phyloP scores from a whole-genome alignment of 2,329 filamentous ascomycete genomes.

The Aspergillus neoniger region DNA sequence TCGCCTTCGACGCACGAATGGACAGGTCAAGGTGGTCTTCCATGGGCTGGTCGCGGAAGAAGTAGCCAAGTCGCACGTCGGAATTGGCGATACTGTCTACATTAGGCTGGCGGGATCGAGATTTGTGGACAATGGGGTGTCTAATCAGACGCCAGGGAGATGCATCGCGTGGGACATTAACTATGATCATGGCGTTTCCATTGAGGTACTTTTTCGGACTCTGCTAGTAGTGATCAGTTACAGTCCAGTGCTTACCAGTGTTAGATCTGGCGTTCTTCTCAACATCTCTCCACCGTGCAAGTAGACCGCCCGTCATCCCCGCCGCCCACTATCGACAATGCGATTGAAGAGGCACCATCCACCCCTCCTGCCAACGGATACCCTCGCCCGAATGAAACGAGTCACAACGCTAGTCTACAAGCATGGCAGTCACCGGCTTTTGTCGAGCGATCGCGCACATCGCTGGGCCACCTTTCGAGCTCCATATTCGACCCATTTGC shows the following conservation, averaged over 20 bases:
- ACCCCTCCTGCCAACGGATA: constrained; percentile 29
- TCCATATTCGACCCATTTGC: constrained; percentile 65
- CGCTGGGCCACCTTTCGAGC: constrained; percentile 68
- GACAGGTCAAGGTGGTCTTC: constrained; percentile 80
- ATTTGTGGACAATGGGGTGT: constrained; percentile 60
- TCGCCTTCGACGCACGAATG: constrained; percentile 71
- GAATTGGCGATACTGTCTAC: constrained; percentile 75
- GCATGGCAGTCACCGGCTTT: constrained; percentile 80
- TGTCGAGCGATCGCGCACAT: constrained; percentile 68
- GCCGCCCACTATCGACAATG: constrained; percentile 23
- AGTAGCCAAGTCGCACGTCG: constrained; percentile 66
- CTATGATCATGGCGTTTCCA: constrained; percentile 41
- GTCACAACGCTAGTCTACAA: constrained; percentile 40
- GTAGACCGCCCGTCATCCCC: constrained; percentile 51
- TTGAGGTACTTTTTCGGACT: constrained; percentile 33
- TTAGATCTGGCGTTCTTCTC: constrained; percentile 31
- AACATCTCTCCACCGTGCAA: constrained; percentile 44
- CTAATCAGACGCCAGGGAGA: constrained; percentile 56
- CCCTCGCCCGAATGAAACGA: constrained; percentile 11
- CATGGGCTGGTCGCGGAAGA: constrained; percentile 68
- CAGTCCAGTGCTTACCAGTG: constrained; percentile 6
- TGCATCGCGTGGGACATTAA: constrained; percentile 60
- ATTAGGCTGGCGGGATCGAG: constrained; percentile 68
- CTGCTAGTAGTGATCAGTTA: background rate
- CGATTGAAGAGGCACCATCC: constrained; percentile 22